Conservation (phyloP, 768 basidiomycete species). For the Mycena indigotica region DNA sequence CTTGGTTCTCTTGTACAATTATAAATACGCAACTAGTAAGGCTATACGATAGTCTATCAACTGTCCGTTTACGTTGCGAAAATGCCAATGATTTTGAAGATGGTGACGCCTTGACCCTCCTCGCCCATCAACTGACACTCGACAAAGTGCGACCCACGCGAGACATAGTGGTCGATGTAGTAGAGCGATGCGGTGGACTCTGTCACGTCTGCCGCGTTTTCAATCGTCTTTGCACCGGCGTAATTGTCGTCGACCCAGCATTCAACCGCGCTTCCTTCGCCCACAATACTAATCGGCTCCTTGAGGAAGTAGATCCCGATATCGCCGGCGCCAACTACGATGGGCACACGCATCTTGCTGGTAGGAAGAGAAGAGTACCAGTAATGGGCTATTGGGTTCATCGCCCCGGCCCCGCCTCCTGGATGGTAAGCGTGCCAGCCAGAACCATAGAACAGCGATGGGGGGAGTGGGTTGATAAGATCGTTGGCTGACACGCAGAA, state of each 20-base stretch:
- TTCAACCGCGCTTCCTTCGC: conserved; percentile 70
- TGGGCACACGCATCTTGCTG: conserved; percentile 78
- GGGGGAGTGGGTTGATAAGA: conserved; percentile 95
- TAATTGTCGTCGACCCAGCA: conserved; percentile 99
- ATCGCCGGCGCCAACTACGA: conserved; percentile 86
- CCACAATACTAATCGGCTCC: conserved; percentile 62
- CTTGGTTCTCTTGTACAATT: not conserved
- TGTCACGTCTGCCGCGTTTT: conserved; percentile 71
- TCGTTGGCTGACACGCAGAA: conserved; percentile 97
- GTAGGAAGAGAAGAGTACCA: conserved; percentile 90
- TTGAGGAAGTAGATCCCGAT: conserved; percentile 88
- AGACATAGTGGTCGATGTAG: conserved; percentile 85
- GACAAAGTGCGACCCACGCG: conserved; percentile 89
- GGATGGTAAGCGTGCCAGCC: conserved; percentile 89
- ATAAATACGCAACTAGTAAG: conserved; percentile 2
- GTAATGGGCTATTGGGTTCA: conserved; percentile 75
- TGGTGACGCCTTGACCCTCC: conserved; percentile 75
- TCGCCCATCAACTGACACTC: conserved; percentile 89
- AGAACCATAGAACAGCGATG: conserved; percentile 88
- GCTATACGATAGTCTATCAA: conserved; percentile 11
- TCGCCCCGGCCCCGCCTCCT: conserved; percentile 41
- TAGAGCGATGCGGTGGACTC: conserved; percentile 70
- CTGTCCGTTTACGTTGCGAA: conserved; percentile 69
- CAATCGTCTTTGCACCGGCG: conserved; percentile 70
- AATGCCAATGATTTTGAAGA: conserved; percentile 91